A percentile compares a stretch with the other conserved stretches of the same genome.
phyloP scores from a whole-genome alignment of 2,329 filamentous ascomycete species.

The Fusarium caatingaense region DNA sequence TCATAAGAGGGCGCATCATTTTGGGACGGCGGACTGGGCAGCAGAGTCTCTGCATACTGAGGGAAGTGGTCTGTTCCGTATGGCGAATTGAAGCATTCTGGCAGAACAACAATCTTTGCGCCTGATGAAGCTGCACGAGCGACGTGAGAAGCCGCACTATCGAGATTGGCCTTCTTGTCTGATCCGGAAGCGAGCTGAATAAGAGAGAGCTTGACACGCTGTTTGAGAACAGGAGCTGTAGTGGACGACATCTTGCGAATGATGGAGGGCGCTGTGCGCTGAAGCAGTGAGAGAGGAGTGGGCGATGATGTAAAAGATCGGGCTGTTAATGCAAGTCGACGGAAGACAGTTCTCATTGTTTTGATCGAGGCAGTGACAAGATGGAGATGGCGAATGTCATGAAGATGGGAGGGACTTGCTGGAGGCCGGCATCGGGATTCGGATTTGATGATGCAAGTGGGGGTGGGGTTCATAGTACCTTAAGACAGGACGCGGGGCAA shows the following conservation, averaged over 20 bases:
- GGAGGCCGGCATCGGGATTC: conserved; percentile 21
- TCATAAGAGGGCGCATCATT: conserved; percentile 85
- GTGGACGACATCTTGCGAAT: conserved; percentile 53
- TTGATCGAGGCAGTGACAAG: conserved; percentile 1
- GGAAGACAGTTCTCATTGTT: conserved; percentile 38
- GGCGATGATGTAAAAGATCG: conserved; percentile 22
- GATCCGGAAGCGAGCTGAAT: conserved; percentile 83
- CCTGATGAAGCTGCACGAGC: conserved; percentile 80
- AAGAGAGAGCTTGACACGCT: conserved; percentile 82
- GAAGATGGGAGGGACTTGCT: conserved; percentile 5
- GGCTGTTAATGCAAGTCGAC: conserved; percentile 22
- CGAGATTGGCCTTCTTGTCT: conserved; percentile 88
- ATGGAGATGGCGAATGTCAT: neutral
- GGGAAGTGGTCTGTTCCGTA: conserved; percentile 94
- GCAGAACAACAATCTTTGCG: conserved; percentile 88
- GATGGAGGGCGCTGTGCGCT: conserved; percentile 25
- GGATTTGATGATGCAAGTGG: conserved; percentile 30
- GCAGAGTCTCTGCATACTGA: conserved; percentile 89
- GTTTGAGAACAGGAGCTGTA: conserved; percentile 68
- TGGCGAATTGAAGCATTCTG: conserved; percentile 98
- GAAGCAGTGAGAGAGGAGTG: conserved; percentile 33
- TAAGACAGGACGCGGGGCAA: conserved; percentile 27
- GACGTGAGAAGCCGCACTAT: conserved; percentile 83
- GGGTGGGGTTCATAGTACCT: conserved; percentile 28
- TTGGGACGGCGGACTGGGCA: conserved; percentile 76